Base-by-base conservation (phyloP, 805 yeast species). In the Candida peoriensis region DNA sequence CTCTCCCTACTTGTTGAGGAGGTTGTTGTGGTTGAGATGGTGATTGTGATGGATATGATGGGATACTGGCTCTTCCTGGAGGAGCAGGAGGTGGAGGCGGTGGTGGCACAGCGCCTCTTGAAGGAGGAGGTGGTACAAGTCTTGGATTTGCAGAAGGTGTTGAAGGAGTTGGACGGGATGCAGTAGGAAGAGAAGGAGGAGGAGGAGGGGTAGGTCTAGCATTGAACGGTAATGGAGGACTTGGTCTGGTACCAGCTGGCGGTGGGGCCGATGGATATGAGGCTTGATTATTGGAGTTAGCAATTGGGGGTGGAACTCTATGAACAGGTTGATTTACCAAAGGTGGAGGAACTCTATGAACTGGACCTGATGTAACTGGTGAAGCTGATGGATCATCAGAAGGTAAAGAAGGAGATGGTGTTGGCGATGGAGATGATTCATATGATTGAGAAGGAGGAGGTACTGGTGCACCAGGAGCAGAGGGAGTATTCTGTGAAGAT, bases 401-500 rank as follows among this genome's bases (percentile, higher is more conserved):
- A n/a, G 31, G 5, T 23, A 15, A 17, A 4, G 42, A 42, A 4
- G 54, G 46, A 8, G 49, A 50, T 22, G 46, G 40, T 6, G 33
- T 23, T n/a, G 37, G 15, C 15, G 27, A 33, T 5, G 11, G 22
- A 3, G 37, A 28, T 14, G 30, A 20, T 12, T 36, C 40, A 6
- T 33, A 27, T 22, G 28, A 17, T 18, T 24, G 22, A 17, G 32
- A 23, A 9, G 24, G 30, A 26, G 32, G 9, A 27, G 34, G 17
- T 10, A 33, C 8, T 8, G 46, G 9, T 8, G 67, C 61, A 6
- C 63, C 60, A 5, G 68, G 58, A 10, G 65, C 64, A 6, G 66
- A 58, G 8, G 68, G 66, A 3, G 63, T 48, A n/a, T n/a, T n/a
- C n/a, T n/a, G n/a, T n/a, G n/a, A n/a, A n/a, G n/a, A n/a, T n/a